phyloP scores from a whole-genome alignment of 75 land plant species.

The Pseudotsuga menziesii region DNA sequence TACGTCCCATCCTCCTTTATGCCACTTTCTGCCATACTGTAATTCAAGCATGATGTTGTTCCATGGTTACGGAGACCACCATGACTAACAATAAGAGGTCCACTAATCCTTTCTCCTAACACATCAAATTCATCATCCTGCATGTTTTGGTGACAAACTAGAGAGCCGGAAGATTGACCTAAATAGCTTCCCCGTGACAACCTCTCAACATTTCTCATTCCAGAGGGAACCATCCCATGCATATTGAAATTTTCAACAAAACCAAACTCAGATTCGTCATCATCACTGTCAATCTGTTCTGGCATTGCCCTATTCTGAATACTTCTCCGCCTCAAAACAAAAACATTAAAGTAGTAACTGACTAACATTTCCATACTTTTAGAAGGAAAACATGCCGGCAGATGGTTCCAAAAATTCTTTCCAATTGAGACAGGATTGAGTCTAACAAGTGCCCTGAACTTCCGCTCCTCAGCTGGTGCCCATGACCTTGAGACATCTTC shows the following conservation, averaged over 20 bases:
- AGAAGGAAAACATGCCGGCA: conserved; percentile 30
- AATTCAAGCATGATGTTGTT: not conserved
- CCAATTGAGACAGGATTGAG: conserved; percentile 27
- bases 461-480: conserved; percentile 64
- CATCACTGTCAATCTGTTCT: conserved; percentile 75
- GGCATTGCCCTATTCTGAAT: conserved; percentile 74
- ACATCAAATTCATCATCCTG: conserved; percentile 8
- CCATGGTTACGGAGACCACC: not conserved
- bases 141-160: conserved; percentile 12
- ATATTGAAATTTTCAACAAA: conserved; percentile 2
- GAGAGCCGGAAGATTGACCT: not conserved
- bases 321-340: conserved; percentile 59
- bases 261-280: conserved; percentile 74
- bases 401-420: conserved; percentile 56
- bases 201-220: not conserved
- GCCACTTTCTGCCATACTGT: not conserved
- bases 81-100: not conserved
- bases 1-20: not conserved
- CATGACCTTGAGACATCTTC: conserved; percentile 72
- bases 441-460: conserved; percentile 41
- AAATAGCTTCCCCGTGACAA: conserved; percentile 5
- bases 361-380: conserved; percentile 47
- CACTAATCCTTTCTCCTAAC: not conserved
- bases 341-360: conserved; percentile 94
- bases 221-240: not conserved